Conservation (phyloP, 768 basidiomycete genomes). For the Boletus edulis region DNA sequence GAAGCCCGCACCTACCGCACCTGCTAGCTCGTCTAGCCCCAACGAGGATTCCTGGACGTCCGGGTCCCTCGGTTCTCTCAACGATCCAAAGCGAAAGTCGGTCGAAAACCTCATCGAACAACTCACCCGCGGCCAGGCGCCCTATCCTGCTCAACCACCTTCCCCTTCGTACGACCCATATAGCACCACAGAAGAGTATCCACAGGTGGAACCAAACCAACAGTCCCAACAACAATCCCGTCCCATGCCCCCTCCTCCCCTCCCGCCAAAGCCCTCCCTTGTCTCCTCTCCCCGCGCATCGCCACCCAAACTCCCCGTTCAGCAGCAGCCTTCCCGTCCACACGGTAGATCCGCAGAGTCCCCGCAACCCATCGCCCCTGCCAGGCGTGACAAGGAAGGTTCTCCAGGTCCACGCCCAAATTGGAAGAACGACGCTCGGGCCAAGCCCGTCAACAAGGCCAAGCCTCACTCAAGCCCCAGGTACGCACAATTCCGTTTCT, state of each 20-base stretch:
- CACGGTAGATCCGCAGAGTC: conserved; percentile 53
- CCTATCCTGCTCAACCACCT: conserved; percentile 38
- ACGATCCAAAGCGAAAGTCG: conserved; percentile 72
- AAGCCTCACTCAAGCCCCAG: conserved; percentile 57
- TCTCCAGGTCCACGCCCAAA: conserved; percentile 61
- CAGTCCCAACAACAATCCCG: conserved; percentile 32
- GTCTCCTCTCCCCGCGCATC: conserved; percentile 58
- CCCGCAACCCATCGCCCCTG: conserved; percentile 40
- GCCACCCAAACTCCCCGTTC: conserved; percentile 59
- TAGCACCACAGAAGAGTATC: conserved; percentile 44
- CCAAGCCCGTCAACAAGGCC: conserved; percentile 37
- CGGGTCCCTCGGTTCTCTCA: conserved; percentile 27
- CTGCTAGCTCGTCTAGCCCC: conserved; percentile 39
- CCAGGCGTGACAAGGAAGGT: conserved; percentile 64
- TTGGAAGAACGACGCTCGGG: conserved; percentile 36
- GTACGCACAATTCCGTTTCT: conserved; percentile 33
- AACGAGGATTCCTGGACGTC: conserved; percentile 63
- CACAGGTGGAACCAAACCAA: conserved; percentile 38
- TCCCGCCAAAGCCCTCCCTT: conserved; percentile 56
- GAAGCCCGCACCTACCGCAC: conserved; percentile 58
- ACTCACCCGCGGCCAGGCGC: conserved; percentile 48
- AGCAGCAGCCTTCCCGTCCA: conserved; percentile 39
- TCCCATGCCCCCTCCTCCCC: conserved; percentile 51
- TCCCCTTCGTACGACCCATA: conserved; percentile 33
- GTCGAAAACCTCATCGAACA: conserved; percentile 81